phyloP scores from a whole-genome alignment of 2,329 filamentous ascomycete species.

The Nemania sp. region DNA sequence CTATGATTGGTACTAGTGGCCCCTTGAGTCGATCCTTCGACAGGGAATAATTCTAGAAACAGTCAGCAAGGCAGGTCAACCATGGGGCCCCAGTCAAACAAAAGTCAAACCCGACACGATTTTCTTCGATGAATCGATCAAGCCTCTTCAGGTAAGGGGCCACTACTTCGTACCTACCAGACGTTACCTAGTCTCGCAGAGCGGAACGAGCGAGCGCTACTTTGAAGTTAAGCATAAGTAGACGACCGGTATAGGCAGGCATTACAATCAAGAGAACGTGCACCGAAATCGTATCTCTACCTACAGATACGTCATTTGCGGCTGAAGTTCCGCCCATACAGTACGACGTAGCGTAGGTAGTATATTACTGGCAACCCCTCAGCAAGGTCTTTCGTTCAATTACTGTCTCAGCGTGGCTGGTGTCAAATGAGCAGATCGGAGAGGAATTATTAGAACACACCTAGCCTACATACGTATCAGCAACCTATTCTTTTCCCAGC shows the following conservation, averaged over 20 bases:
- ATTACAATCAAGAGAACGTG: no score
- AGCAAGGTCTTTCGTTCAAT: background rate
- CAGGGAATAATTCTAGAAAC: slow-evolving; percentile 24
- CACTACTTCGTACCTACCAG: no score
- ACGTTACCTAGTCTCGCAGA: no score
- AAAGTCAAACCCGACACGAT: slow-evolving; percentile 18
- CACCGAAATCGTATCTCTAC: no score
- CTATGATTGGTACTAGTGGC: slow-evolving; percentile 27
- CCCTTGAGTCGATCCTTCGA: slow-evolving; percentile 26
- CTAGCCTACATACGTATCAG: background rate
- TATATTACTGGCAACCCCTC: background rate
- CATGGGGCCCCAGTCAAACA: slow-evolving; percentile 15
- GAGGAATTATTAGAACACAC: slow-evolving; percentile 10
- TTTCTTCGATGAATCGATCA: background rate
- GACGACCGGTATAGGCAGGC: no score
- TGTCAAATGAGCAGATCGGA: background rate
- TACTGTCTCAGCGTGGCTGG: slow-evolving; percentile 16
- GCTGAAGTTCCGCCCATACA: slow-evolving; percentile 1
- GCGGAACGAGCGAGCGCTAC: no score
- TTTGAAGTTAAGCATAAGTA: no score
- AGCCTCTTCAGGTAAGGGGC: no score
- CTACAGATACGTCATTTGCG: background rate
- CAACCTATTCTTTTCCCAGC: slow-evolving; percentile 11
- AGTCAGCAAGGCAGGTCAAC: slow-evolving; percentile 28
- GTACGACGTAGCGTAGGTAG: background rate